Conservation (phyloP, 352 stramenopile species). For the Globisporangium acanthophoron region DNA sequence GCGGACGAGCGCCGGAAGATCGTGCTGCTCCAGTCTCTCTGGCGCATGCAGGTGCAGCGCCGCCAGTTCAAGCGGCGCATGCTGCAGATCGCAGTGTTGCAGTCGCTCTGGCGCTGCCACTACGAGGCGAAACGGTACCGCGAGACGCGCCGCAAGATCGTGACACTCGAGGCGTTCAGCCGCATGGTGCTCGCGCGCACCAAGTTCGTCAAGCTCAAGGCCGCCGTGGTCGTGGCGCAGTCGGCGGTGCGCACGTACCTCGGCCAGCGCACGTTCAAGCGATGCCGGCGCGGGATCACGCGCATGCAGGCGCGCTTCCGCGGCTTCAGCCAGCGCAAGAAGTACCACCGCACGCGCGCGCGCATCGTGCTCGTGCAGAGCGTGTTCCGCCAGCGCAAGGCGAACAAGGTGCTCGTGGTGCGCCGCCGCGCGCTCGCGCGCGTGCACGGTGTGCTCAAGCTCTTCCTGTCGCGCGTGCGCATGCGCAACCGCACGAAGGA, state of each 20-base stretch:
- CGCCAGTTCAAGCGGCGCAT: conserved; percentile 44
- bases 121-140: conserved; percentile 50
- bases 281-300: conserved; percentile 53
- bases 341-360: conserved; percentile 36
- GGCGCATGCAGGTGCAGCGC: conserved; percentile 66
- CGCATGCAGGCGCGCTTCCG: conserved; percentile 65
- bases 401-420: conserved; percentile 32
- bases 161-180: conserved; percentile 56
- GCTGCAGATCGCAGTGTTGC: conserved; percentile 57
- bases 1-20: conserved; percentile 55
- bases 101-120: conserved; percentile 76
- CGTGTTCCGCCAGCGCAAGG: conserved; percentile 60
- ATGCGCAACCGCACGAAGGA: conserved; percentile 77
- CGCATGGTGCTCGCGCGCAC: conserved; percentile 58
- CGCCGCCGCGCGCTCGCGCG: conserved; percentile 65
- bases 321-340: conserved; percentile 51
- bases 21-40: conserved; percentile 73
- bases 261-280: conserved; percentile 55
- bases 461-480: conserved; percentile 78
- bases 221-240: conserved; percentile 60
- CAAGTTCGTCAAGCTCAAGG: conserved; percentile 46
- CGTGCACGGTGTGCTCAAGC: conserved; percentile 60
- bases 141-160: conserved; percentile 50
- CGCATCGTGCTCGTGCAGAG: conserved; percentile 76
- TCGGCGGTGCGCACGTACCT: conserved; percentile 64